phyloP scores from a whole-genome alignment of 495 filamentous ascomycete genomes.

The Chaetomium cochliodes region DNA sequence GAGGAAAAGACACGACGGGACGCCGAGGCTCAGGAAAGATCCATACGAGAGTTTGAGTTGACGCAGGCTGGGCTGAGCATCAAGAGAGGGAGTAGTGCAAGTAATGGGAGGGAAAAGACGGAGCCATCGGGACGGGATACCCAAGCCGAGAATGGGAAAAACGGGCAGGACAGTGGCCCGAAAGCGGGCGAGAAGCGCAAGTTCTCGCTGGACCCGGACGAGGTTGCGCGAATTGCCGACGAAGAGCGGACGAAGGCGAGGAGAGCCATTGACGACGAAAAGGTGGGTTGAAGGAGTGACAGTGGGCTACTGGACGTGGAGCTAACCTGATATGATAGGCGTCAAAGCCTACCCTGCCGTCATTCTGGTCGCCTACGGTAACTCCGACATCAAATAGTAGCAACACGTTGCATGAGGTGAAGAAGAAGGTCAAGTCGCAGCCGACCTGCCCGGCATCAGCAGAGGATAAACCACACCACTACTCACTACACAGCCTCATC shows the following conservation, averaged over 20 bases:
- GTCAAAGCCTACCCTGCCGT: conserved; percentile 72
- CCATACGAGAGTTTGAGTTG: conserved; percentile 62
- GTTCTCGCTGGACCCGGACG: conserved; percentile 80
- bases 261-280: conserved; percentile 69
- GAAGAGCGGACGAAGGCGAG: conserved; percentile 70
- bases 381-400: conserved; percentile 62
- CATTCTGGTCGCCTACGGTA: conserved; percentile 91
- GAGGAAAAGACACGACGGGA: conserved; percentile 55
- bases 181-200: conserved; percentile 65
- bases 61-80: conserved; percentile 69
- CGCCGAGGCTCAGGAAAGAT: conserved; percentile 58
- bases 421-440: conserved; percentile 64
- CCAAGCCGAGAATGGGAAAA: neutral
- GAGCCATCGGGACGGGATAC: conserved; percentile 8
- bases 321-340: conserved; percentile 41
- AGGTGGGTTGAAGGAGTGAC: conserved; percentile 51
- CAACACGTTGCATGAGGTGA: conserved; percentile 53
- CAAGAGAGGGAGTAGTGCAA: conserved; percentile 36
- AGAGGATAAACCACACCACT: conserved; percentile 66
- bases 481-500: conserved; percentile 80
- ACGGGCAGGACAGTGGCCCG: conserved; percentile 24
- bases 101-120: conserved; percentile 26
- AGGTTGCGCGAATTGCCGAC: conserved; percentile 66
- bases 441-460: conserved; percentile 80
- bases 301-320: neutral